These are phyloP conservation scores for Verbascum thapsus DNA, from an alignment of 257 asterid genomes.

Conservation along the genomic window DNA sequence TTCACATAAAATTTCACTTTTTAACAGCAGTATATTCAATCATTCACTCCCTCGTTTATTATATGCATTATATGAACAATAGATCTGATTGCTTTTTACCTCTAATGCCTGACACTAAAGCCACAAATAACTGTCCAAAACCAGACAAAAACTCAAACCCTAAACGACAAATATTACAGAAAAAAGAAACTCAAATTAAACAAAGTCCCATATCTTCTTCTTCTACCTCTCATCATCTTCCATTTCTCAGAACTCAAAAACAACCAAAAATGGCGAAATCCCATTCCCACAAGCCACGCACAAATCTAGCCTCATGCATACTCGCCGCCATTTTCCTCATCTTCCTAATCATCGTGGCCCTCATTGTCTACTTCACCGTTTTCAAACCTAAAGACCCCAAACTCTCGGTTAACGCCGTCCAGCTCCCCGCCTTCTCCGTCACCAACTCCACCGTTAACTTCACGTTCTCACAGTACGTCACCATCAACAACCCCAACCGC, in stretches of 20 bases:
- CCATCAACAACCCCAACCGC: constrained; percentile 74
- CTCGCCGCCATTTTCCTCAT: constrained; percentile 71
- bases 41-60: too few relatives aligned
- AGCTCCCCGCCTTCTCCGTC: constrained; percentile 75
- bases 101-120: too few relatives aligned
- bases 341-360: constrained; percentile 48
- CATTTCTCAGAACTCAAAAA: not conserved
- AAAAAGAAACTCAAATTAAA: too few relatives aligned
- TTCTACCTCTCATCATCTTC: too few relatives aligned
- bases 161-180: too few relatives aligned
- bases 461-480: constrained; percentile 81
- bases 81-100: too few relatives aligned
- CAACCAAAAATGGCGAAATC: constrained; percentile 51
- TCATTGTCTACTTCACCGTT: constrained; percentile 67
- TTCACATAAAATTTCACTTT: too few relatives aligned
- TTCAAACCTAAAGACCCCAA: constrained; percentile 70
- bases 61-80: too few relatives aligned
- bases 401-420: constrained; percentile 70
- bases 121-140: too few relatives aligned
- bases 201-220: too few relatives aligned
- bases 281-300: constrained; percentile 46
- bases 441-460: constrained; percentile 65
- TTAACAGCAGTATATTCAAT: too few relatives aligned
- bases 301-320: constrained; percentile 78
- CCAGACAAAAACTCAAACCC: too few relatives aligned